These are phyloP conservation scores for Pisolithus tinctorius DNA, from an alignment of 768 basidiomycete genomes.

Conservation along the genomic window DNA sequence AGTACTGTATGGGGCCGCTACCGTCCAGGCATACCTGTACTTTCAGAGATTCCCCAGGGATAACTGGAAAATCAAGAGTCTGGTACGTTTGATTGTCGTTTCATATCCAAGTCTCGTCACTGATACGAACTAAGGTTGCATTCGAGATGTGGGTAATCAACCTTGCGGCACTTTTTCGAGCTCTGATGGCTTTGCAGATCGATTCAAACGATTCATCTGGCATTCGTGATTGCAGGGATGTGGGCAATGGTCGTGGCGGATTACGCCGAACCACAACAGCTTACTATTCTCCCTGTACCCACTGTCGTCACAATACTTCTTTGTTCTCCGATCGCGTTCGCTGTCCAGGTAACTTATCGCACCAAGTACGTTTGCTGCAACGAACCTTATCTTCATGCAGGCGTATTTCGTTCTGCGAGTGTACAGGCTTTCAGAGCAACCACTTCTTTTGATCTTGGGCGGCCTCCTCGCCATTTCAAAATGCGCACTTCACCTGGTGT, in stretches of 20 bases:
- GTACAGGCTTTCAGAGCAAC: not conserved
- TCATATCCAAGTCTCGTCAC: not conserved
- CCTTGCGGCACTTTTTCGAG: not conserved
- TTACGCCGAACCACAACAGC: not conserved
- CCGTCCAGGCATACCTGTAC: conserved; percentile 18
- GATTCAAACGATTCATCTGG: not conserved
- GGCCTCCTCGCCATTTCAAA: not conserved
- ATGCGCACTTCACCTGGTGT: not conserved
- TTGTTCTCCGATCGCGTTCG: not conserved
- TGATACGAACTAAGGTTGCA: not conserved
- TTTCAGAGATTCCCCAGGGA: conserved; percentile 13
- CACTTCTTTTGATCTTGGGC: not conserved
- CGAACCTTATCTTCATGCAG: not conserved
- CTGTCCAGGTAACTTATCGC: not conserved
- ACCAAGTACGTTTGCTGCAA: no score
- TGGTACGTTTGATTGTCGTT: conserved; percentile 9
- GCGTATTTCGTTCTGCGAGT: not conserved
- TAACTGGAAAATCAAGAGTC: conserved; percentile 8
- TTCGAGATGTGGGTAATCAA: not conserved
- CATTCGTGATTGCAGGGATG: not conserved
- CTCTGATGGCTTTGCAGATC: not conserved
- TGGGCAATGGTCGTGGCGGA: not conserved
- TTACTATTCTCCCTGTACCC: not conserved
- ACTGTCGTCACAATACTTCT: not conserved
- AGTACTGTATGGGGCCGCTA: conserved; percentile 18